Conservation (phyloP, 2,329 filamentous ascomycete genomes). For the Epichloe scottii region DNA sequence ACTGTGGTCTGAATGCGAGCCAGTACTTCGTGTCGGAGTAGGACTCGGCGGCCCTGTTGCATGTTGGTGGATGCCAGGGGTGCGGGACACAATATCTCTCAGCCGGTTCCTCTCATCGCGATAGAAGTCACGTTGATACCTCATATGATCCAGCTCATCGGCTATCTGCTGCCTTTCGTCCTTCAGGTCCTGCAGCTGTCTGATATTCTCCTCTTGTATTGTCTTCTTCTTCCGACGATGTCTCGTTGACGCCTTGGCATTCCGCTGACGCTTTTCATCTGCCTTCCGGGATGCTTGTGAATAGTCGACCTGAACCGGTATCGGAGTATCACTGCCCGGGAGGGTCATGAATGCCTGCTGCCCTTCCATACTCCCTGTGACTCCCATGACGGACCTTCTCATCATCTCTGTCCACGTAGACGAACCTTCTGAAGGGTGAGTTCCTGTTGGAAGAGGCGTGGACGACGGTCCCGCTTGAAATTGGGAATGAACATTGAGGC, state of each 20-base stretch:
- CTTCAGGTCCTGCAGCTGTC: constrained; percentile 57
- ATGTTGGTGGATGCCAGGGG: constrained; percentile 41
- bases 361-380: constrained; percentile 18
- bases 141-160: constrained; percentile 36
- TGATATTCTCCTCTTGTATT: constrained; percentile 60
- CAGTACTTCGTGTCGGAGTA: constrained; percentile 20
- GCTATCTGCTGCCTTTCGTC: constrained; percentile 54
- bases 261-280: constrained; percentile 74
- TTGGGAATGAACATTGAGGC: constrained; percentile 11
- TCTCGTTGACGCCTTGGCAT: constrained; percentile 73
- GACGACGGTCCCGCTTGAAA: constrained; percentile 12
- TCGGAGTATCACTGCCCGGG: constrained; percentile 26
- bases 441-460: constrained; percentile 12
- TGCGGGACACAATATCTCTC: constrained; percentile 49
- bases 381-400: constrained; percentile 17
- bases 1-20: constrained; percentile 26
- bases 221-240: constrained; percentile 75
- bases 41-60: constrained; percentile 43
- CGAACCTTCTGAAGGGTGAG: constrained; percentile 11
- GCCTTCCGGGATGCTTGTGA: constrained; percentile 72
- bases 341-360: constrained; percentile 27
- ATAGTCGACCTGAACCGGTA: constrained; percentile 60
- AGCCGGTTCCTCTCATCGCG: constrained; percentile 60
- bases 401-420: constrained; percentile 21
- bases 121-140: constrained; percentile 61